Conservation (phyloP, 257 asterid species). For the Solanum pennellii region DNA sequence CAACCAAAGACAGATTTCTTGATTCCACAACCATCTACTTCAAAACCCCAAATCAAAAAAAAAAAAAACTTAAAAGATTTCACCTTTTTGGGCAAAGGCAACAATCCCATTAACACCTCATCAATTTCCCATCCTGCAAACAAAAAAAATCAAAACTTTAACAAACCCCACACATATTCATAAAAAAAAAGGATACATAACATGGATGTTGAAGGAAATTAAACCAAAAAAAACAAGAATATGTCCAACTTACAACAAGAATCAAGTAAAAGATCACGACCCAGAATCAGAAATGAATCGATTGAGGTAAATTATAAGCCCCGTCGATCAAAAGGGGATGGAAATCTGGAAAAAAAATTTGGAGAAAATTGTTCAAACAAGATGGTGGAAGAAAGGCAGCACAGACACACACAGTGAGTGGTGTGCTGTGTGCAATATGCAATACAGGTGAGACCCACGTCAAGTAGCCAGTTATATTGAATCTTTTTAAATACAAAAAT, state of each 20-base stretch:
- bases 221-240: background rate
- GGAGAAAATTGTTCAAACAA: background rate
- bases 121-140: background rate
- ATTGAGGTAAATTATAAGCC: constrained; percentile 1
- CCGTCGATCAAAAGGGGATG: background rate
- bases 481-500: background rate
- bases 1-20: background rate
- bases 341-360: background rate
- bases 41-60: background rate
- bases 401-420: background rate
- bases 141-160: background rate
- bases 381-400: background rate
- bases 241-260: constrained; percentile 17
- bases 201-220: background rate
- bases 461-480: background rate
- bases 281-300: constrained; percentile 5
- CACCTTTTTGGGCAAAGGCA: background rate
- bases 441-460: background rate
- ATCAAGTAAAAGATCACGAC: constrained; percentile 3
- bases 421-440: background rate
- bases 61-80: background rate
- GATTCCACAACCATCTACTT: background rate
- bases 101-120: background rate
- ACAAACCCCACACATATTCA: background rate
- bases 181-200: background rate